Base-by-base conservation (phyloP, 257 asterid genomes). In the Przewalskia tangutica region DNA sequence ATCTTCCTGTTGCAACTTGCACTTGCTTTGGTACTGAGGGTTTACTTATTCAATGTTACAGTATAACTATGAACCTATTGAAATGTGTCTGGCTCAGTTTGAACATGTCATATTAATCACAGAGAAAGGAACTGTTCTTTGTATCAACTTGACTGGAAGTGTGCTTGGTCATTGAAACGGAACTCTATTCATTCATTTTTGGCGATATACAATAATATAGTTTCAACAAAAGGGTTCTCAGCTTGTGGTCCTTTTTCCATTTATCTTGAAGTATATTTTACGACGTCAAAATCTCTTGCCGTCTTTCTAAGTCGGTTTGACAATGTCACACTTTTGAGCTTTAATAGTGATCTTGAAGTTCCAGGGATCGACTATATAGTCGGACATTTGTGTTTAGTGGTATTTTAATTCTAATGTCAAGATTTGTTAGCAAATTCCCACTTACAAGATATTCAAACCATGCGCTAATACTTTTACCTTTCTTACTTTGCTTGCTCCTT, bases 1-100 rank as follows among this genome's bases (percentile, higher is more conserved):
- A 95, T 95, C 87, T 95, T 94, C 90, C 86, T 94, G 89, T 86
- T 95, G 93, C 98, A 96, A 90, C 92, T 96, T 53, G 98, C 97
- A 76, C 98, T 95, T 85, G 89, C 98, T 10, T 85, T 96, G 93
- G 99, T 89, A 71, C 91, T 94, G 54, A 91, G 85, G 87, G 83
- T 94, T 82, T 95, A 95, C 90, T 84, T 95, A 85, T 95, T 95
- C 91, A 94, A 93, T 1, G 87, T 94, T 81, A 75, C 90, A 14
- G 93, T 93, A 81, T 95, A 86, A 84, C 48, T 40, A 77, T 51
- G 34, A 18, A 48, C 23, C n/a, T 50, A 75, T 75, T 75, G 62
- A 16, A 75, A 23, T 75, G 8, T 27, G 42, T 23, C 46, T 50
- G 80, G 62, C 11, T 73, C 42, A 42, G 23, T 50, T 13, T 23